Percentiles rank a stretch among this genome's conserved stretches.
These are phyloP conservation scores for Xenosphaeropsis pyriputrescens DNA, from an alignment of 2,329 filamentous ascomycete species.

Conservation along the genomic window DNA sequence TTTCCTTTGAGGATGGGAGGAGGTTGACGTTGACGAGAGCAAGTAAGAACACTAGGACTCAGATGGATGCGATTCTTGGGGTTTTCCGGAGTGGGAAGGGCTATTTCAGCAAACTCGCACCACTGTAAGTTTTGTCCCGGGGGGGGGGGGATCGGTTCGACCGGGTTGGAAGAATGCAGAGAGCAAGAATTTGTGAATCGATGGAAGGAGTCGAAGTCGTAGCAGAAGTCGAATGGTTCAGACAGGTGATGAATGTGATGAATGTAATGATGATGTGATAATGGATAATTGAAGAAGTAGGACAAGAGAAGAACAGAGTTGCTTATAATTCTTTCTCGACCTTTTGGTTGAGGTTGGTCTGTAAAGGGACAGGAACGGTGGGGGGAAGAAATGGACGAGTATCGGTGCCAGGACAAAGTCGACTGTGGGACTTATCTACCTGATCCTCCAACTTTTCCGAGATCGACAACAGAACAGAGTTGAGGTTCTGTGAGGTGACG, in stretches of 20 bases:
- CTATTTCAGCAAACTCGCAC: conserved; percentile 15
- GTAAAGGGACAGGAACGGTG: no score
- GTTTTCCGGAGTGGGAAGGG: conserved; percentile 6
- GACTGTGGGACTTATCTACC: conserved; percentile 11
- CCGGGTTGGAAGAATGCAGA: conserved; percentile 2
- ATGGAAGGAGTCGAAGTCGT: neutral
- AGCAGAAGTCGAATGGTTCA: no score
- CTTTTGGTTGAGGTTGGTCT: no score
- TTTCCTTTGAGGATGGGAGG: no score
- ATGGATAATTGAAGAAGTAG: no score
- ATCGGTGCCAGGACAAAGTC: conserved; percentile 14
- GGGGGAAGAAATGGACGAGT: conserved; percentile 4
- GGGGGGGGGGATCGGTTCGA: conserved; percentile 3
- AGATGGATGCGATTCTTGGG: neutral
- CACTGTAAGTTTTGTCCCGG: conserved; percentile 2
- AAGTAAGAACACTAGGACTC: no score
- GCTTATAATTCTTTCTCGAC: no score
- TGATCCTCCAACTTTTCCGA: conserved; percentile 12
- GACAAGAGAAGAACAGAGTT: no score
- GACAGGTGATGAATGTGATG: neutral
- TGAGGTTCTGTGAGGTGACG: no score
- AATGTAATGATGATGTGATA: neutral
- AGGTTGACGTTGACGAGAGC: no score
- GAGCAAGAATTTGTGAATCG: neutral
- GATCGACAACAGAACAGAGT: no score